A percentile compares a stretch with the other conserved stretches of the same genome.
These are phyloP conservation scores for Prunus yedoensis DNA, from an alignment of 331 rosid species.

Conservation along the genomic window DNA sequence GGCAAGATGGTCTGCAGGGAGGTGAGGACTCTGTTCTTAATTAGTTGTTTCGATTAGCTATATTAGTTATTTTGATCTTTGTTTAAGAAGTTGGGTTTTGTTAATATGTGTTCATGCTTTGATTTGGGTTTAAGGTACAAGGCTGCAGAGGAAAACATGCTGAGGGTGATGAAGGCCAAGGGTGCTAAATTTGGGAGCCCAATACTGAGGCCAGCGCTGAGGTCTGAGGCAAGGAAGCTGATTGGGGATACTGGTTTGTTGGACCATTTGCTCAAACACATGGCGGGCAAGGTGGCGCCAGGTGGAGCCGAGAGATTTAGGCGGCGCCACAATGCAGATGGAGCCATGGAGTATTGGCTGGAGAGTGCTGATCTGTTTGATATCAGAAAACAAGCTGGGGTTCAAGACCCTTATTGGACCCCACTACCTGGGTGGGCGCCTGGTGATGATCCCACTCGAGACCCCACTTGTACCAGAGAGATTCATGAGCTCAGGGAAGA, in stretches of 20 bases:
- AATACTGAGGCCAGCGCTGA: conserved; percentile 68
- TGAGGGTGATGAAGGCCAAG: conserved; percentile 71
- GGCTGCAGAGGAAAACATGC: conserved; percentile 71
- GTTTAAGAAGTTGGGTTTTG: background rate
- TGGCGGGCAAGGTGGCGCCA: conserved; percentile 92
- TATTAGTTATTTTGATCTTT: background rate
- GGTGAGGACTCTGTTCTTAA: conserved; percentile 32
- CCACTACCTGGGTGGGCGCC: conserved; percentile 86
- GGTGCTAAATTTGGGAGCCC: conserved; percentile 64
- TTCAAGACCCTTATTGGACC: conserved; percentile 84
- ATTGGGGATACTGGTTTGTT: conserved; percentile 92
- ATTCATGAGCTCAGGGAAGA: conserved; percentile 58
- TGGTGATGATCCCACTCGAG: conserved; percentile 70
- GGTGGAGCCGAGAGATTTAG: conserved; percentile 74
- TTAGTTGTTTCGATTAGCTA: background rate
- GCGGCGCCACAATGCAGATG: conserved; percentile 84
- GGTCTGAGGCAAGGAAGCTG: conserved; percentile 77
- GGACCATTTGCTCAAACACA: conserved; percentile 91
- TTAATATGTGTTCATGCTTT: background rate
- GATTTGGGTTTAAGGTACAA: conserved; percentile 50
- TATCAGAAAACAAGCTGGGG: conserved; percentile 70
- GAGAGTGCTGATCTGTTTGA: conserved; percentile 75
- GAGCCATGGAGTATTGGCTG: conserved; percentile 94
- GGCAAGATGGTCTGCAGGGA: conserved; percentile 81
- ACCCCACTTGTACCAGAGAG: conserved; percentile 48